Evolutionary conservation across 352 stramenopile genomes (phyloP), one percentile per base, ranked within the genome.

Genomic region (Phytophthora niederhauseri): DNA sequence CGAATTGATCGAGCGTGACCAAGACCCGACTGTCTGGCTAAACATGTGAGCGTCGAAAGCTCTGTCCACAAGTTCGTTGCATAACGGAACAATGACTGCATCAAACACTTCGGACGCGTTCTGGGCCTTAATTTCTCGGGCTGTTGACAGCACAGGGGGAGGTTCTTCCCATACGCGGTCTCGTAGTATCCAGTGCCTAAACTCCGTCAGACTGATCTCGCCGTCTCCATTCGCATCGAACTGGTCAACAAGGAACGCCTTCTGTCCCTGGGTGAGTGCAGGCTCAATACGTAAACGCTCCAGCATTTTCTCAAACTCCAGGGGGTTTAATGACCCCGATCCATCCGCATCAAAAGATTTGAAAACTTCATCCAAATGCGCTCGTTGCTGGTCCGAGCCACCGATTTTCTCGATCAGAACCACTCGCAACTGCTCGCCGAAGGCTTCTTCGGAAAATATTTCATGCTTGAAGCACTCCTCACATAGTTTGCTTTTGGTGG

Each of bases 381-480:
- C 24, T 7, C 73, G 72, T 7, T 87, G 78, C 5, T 80, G 51
- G 3, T 76, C 72, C 0, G 74, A 81, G 2, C 50, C 65, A 0
- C 81, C 81, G 12, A 91, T 75, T 64, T 93, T 91, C 12, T 92
- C 81, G 19, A 94, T 89, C 15, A 94, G 55, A 0, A 90, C 46
- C 0, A 76, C 64, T 43, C 86, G 85, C 14, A 95, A 61, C n/a
- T 87, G 83, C 31, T 85, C 80, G 4, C 85, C 84, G 30, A 92
- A 77, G 1, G 68, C 73, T 55, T 91, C 84, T 9, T 71, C 43
- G 0, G 78, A 72, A 2, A 65, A 56, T 8, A 79, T 53, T 59
- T 94, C 88, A 57, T 94, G 79, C 46, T 87, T 69, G 58, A 89
- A 96, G 53, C 88, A 96, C 22, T 89, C 76, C 66, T 94, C 86